These are phyloP conservation scores for Tetrastigma voinierianum DNA, from an alignment of 164 flowering plant species.

Conservation along the genomic window DNA sequence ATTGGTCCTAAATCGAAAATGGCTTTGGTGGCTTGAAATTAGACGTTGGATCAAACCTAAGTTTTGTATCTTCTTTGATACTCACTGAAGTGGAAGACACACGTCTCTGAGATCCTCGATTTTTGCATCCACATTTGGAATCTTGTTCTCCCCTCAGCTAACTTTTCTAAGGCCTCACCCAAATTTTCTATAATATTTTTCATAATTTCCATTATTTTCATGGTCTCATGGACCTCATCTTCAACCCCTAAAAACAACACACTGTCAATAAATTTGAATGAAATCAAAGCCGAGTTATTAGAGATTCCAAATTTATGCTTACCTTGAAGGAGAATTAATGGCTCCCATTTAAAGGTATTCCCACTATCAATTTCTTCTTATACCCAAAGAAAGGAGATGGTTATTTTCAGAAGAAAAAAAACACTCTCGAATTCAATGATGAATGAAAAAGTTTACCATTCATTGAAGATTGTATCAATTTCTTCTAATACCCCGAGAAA, in stretches of 20 bases:
- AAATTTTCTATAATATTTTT: constrained; percentile 30
- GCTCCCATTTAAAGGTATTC: constrained; percentile 3
- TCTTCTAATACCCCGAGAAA: too few species aligned
- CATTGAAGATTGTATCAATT: too few species aligned
- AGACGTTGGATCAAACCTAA: too few species aligned
- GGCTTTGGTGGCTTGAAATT: too few species aligned
- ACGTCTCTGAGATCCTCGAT: too few species aligned
- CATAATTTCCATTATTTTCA: constrained; percentile 26
- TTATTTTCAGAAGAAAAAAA: too few species aligned
- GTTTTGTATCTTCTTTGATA: too few species aligned
- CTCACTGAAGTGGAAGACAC: too few species aligned
- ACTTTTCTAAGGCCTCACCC: constrained; percentile 30
- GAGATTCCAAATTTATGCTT: not conserved
- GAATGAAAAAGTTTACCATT: too few species aligned
- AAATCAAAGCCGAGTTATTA: not conserved
- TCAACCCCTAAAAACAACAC: not conserved
- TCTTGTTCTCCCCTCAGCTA: constrained; percentile 26
- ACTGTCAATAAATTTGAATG: not conserved
- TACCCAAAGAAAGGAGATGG: not conserved
- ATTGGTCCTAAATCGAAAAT: too few species aligned
- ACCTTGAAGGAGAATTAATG: constrained; percentile 4
- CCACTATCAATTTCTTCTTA: constrained; percentile 10
- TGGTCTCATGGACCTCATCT: constrained; percentile 30
- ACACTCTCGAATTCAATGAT: not conserved
- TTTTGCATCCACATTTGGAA: constrained; percentile 23